Base-by-base conservation (phyloP, 2,329 filamentous ascomycete genomes). In the Phaeosphaeria sp. region DNA sequence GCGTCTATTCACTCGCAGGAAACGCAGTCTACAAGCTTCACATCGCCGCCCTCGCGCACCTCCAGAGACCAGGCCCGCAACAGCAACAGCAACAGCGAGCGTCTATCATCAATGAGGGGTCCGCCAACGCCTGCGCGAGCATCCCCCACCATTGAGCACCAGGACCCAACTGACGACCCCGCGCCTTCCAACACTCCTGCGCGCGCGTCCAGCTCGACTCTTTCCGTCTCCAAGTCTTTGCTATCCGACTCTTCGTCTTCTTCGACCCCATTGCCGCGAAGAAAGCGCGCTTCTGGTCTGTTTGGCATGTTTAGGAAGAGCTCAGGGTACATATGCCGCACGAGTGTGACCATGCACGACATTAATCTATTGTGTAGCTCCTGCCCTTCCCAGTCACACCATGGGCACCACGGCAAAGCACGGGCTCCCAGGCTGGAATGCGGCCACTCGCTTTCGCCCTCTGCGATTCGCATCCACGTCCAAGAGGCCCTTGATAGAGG, bases 11-110 rank as follows among this genome's bases (percentile, higher is more conserved):
- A 71, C 47, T 77, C 74, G 8, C 69, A 69, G 30, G 73, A 74
- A 42, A 74, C 74, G 1, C 74, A 76, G 30, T 77, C 73, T 6
- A 76, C 74, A 9, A 65, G 68, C 59, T 60, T 71, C 42, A 76
- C 74, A 1, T 75, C 72, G 15, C 66, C 71, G 25, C 69, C 68
- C 20, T 77, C 74, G 17, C 69, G 73, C 18, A 72, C 66, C 7
- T 76, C 73, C 9, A 68, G 64, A 36, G 74, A 77, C 58, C 64
- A 68, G 52, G 42, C 65, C 18, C 56, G 59, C 42, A 48, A 52
- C 4, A 59, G 48, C 39, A 68, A 73, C 18, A 55, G 59, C 42
- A 48, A 53, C 3, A 59, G 48, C 39, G 69, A 73, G n/a, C 61
- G 57, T 33, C 57, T 63, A 47, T 59, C 65, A 43, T 49, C 63